Conservation (phyloP, 2,329 filamentous ascomycete genomes). For the Elsinoe ampelina region DNA sequence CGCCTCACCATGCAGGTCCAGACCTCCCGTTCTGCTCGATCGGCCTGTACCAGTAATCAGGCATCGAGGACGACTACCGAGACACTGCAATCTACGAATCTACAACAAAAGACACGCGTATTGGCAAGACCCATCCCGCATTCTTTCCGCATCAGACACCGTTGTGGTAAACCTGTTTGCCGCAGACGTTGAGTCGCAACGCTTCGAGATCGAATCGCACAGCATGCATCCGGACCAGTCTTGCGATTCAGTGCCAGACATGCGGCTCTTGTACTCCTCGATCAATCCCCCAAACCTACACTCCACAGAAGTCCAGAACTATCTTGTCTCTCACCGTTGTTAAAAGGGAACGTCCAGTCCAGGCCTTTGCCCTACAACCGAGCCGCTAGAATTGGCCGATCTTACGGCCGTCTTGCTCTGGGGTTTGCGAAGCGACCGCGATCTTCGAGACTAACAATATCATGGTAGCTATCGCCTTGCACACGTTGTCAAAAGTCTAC, state of each 20-base stretch:
- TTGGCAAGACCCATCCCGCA: not conserved
- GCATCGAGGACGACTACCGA: not conserved
- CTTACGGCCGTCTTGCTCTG: not conserved
- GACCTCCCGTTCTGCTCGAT: not conserved
- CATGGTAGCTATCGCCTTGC: conserved; percentile 2
- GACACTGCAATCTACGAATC: conserved; percentile 2
- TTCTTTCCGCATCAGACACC: not conserved
- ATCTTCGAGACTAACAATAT: not conserved
- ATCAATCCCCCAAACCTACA: not conserved
- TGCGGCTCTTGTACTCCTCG: not conserved
- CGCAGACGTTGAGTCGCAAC: not conserved
- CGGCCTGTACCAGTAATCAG: not conserved
- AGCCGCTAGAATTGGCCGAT: not conserved
- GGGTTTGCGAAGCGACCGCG: not conserved
- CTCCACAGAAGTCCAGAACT: not conserved
- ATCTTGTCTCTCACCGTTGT: conserved; percentile 5
- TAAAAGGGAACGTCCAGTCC: not conserved
- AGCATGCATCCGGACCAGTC: not conserved
- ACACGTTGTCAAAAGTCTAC: not conserved
- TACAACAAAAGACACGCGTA: not conserved
- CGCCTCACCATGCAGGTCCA: not conserved
- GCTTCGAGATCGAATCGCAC: not conserved
- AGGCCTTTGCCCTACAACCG: not conserved
- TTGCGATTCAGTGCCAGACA: not conserved
- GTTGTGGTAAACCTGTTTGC: not conserved